A percentile compares a stretch with the other conserved stretches of the same genome.
Evolutionary conservation across 1,284 basidiomycete genomes (phyloP).

Genomic region (Caloboletus inedulis): DNA sequence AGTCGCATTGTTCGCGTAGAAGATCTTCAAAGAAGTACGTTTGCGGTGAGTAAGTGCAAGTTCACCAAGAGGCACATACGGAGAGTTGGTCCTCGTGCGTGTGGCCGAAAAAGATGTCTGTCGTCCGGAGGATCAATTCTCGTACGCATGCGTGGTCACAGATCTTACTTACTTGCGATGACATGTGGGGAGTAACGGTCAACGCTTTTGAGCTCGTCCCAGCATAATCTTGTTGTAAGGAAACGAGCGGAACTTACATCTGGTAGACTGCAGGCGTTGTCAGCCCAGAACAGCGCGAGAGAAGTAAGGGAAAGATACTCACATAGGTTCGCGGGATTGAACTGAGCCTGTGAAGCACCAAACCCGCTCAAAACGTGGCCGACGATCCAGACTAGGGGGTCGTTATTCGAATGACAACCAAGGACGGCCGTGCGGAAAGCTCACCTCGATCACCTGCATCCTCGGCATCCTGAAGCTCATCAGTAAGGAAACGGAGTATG

Average conservation of each 20-base stretch:
- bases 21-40: slow-evolving; percentile 30
- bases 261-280: slow-evolving; percentile 52
- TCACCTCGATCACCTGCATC: slow-evolving; percentile 61
- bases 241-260: slow-evolving; percentile 44
- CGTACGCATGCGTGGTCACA: background rate
- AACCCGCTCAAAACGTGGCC: slow-evolving; percentile 76
- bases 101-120: slow-evolving; percentile 76
- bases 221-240: background rate
- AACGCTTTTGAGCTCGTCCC: slow-evolving; percentile 45
- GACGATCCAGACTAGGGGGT: slow-evolving; percentile 63
- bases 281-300: background rate
- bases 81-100: slow-evolving; percentile 77
- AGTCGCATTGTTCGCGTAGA: slow-evolving; percentile 43
- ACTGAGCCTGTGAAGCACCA: slow-evolving; percentile 58
- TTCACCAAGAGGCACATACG: slow-evolving; percentile 32
- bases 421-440: background rate
- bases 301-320: slow-evolving; percentile 28
- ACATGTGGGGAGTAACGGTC: slow-evolving; percentile 78
- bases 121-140: slow-evolving; percentile 4
- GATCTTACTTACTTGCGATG: slow-evolving; percentile 56
- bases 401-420: background rate
- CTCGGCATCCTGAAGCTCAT: slow-evolving; percentile 75
- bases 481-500: slow-evolving; percentile 72
- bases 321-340: slow-evolving; percentile 65
- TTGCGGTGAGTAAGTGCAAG: background rate